Evolutionary conservation across 164 flowering plant species (phyloP).

Genomic region (Aristolochia fimbriata): DNA sequence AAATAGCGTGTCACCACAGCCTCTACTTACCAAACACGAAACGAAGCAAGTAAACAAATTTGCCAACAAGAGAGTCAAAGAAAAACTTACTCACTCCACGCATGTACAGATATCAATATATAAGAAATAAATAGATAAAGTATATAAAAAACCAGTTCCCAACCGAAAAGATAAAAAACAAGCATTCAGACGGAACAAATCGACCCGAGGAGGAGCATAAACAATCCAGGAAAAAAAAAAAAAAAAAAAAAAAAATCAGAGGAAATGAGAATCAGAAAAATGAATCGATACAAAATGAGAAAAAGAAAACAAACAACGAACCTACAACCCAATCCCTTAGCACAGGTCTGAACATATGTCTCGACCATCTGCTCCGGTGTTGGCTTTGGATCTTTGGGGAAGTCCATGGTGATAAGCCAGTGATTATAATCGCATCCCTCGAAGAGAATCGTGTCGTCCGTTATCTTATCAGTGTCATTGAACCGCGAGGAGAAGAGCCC

Average conservation of each 20-base stretch:
- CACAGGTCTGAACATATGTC: constrained; percentile 65
- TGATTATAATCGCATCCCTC: constrained; percentile 96
- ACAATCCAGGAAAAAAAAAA: too few relatives aligned
- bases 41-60: too few relatives aligned
- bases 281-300: neutral
- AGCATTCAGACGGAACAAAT: too few relatives aligned
- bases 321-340: constrained; percentile 65
- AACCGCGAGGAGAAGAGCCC: constrained; percentile 13
- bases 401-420: constrained; percentile 87
- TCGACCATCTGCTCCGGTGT: constrained; percentile 72
- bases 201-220: too few relatives aligned
- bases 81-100: too few relatives aligned
- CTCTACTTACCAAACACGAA: too few relatives aligned
- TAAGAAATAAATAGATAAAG: too few relatives aligned
- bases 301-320: neutral
- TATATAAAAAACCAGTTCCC: too few relatives aligned
- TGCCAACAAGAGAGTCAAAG: too few relatives aligned
- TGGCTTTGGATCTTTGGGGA: constrained; percentile 56
- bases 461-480: constrained; percentile 36
- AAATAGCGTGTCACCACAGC: too few relatives aligned
- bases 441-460: constrained; percentile 54
- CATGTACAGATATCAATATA: too few relatives aligned
- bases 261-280: neutral
- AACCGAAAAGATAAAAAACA: too few relatives aligned
- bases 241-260: neutral